Percentiles rank a stretch among this genome's conserved stretches.
Conservation (phyloP, 1,139 yeast species). For the Debaryomyces subglobosus region DNA sequence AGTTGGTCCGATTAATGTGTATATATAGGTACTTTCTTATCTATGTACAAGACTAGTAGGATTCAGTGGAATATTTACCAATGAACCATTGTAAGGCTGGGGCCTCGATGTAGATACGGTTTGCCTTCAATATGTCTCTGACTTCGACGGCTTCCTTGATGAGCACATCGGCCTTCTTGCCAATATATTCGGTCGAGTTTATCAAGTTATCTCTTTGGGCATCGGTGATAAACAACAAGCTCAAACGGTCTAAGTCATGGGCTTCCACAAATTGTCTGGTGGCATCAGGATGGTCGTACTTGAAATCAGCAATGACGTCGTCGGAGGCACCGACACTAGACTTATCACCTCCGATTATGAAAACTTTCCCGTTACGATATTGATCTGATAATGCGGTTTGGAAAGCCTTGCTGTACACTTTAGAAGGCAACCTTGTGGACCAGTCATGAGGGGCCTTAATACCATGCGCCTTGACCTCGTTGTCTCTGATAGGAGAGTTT, state of each 20-base stretch:
- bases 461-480: slow-evolving; percentile 90
- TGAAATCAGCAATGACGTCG: slow-evolving; percentile 45
- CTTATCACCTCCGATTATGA: slow-evolving; percentile 62
- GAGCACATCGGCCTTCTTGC: slow-evolving; percentile 61
- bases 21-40: slow-evolving; percentile 4
- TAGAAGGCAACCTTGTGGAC: slow-evolving; percentile 77
- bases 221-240: slow-evolving; percentile 68
- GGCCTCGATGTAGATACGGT: slow-evolving; percentile 73
- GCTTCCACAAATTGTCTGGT: slow-evolving; percentile 60
- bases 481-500: slow-evolving; percentile 88
- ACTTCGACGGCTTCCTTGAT: slow-evolving; percentile 82
- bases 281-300: slow-evolving; percentile 50
- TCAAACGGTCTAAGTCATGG: slow-evolving; percentile 57
- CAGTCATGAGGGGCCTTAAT: slow-evolving; percentile 90
- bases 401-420: slow-evolving; percentile 74
- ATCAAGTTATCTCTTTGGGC: slow-evolving; percentile 56
- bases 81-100: slow-evolving; percentile 68
- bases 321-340: slow-evolving; percentile 20
- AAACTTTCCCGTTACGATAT: slow-evolving; percentile 73
- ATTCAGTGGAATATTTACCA: slow-evolving; percentile 28
- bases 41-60: slow-evolving; percentile 18
- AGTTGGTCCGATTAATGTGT: not conserved
- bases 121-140: slow-evolving; percentile 81
- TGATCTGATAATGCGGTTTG: slow-evolving; percentile 81
- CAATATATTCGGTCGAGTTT: slow-evolving; percentile 49